A percentile compares a stretch with the other conserved stretches of the same genome.
Evolutionary conservation across 495 filamentous ascomycete species (phyloP).

Genomic region (Xylaria palmicola): DNA sequence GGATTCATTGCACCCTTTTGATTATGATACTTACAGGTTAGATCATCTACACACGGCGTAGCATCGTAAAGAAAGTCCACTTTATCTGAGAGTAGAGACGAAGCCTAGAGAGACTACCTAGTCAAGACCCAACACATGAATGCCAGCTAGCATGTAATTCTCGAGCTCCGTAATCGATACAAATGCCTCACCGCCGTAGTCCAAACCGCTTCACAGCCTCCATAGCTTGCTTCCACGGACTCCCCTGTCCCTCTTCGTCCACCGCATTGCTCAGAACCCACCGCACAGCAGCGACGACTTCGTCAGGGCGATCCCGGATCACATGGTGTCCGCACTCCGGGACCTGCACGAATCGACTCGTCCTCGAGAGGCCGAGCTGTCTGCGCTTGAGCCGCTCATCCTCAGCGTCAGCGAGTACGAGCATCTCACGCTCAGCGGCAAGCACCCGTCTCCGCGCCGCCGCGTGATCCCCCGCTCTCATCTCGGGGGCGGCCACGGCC

Average conservation of each 20-base stretch:
- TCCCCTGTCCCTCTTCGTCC: not conserved
- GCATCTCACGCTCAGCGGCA: conserved; percentile 19
- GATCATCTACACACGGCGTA: no score
- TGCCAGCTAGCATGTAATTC: no score
- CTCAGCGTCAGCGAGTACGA: conserved; percentile 38
- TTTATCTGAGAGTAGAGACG: no score
- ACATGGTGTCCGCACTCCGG: conserved; percentile 53
- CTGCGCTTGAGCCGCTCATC: conserved; percentile 45
- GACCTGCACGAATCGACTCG: conserved; percentile 37
- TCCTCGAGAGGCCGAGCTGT: conserved; percentile 42
- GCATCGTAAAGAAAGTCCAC: no score
- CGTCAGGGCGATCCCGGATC: conserved; percentile 46
- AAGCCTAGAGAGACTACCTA: no score
- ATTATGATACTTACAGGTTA: no score
- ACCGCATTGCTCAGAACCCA: conserved; percentile 43
- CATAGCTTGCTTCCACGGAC: not conserved
- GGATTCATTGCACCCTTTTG: no score
- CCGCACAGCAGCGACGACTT: conserved; percentile 44
- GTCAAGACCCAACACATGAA: no score
- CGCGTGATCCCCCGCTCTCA: not conserved
- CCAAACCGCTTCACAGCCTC: not conserved
- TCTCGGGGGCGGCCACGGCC: not conserved
- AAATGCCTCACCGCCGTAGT: not conserved
- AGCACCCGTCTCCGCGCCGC: conserved; percentile 1
- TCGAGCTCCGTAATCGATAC: not conserved